A percentile compares a stretch with the other conserved stretches of the same genome.
phyloP scores from a whole-genome alignment of 352 stramenopile genomes.

The Globisporangium apiculatum region DNA sequence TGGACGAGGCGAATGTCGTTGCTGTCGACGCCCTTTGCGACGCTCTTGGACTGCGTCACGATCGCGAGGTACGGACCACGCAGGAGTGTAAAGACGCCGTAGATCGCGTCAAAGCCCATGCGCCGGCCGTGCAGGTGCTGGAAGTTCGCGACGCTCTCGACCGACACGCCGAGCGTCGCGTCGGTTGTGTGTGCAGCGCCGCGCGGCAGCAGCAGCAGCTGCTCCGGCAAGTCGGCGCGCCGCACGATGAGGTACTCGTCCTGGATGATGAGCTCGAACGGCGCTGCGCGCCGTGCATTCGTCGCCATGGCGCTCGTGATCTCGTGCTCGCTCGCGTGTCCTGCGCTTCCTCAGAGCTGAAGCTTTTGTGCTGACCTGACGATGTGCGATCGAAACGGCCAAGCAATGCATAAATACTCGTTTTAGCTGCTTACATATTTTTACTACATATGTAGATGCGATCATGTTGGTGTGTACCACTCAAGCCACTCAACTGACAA shows the following conservation, averaged over 20 bases:
- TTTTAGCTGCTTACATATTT: too few species aligned
- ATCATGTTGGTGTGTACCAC: too few species aligned
- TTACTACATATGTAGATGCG: too few species aligned
- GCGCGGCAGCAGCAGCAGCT: constrained; percentile 36
- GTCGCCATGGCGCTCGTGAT: background rate
- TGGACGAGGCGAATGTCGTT: constrained; percentile 50
- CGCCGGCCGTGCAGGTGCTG: constrained; percentile 62
- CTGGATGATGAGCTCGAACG: constrained; percentile 58
- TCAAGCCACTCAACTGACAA: too few species aligned
- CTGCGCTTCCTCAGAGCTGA: too few species aligned
- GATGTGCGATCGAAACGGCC: too few species aligned
- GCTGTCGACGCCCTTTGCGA: constrained; percentile 38
- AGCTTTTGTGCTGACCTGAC: too few species aligned
- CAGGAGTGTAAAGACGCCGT: constrained; percentile 67
- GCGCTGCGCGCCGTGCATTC: constrained; percentile 1
- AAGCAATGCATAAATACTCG: too few species aligned
- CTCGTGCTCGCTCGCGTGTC: too few species aligned
- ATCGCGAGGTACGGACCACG: constrained; percentile 63
- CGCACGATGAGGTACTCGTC: constrained; percentile 61
- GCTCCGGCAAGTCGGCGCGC: constrained; percentile 35
- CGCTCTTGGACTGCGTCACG: constrained; percentile 60
- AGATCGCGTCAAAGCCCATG: constrained; percentile 76
- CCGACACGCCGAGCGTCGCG: constrained; percentile 34
- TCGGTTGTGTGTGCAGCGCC: constrained; percentile 15
- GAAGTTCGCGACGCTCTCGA: constrained; percentile 56